phyloP scores from a whole-genome alignment of 2,329 filamentous ascomycete genomes.

The Hawksworthiomyces lignivorus region DNA sequence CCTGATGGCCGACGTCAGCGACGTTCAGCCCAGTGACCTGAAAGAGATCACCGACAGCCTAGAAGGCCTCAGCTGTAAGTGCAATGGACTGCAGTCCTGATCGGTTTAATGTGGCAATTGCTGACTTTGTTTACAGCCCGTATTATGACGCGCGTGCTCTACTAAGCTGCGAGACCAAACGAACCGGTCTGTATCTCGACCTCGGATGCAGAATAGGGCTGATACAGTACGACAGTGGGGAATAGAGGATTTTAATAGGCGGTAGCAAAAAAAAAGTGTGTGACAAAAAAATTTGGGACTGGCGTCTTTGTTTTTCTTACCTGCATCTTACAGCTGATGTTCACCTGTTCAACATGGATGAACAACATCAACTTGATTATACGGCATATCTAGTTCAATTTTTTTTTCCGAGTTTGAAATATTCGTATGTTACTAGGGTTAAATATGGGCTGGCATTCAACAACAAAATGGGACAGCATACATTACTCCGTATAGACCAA shows the following conservation, averaged over 20 bases:
- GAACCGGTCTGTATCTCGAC: too few species aligned
- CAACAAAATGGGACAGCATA: too few species aligned
- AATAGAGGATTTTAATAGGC: too few species aligned
- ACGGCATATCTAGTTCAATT: too few species aligned
- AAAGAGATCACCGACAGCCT: slow-evolving; percentile 78
- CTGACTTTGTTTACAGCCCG: slow-evolving; percentile 29
- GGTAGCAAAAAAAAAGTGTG: neutral
- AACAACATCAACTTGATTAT: too few species aligned
- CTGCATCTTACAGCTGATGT: slow-evolving; percentile 6
- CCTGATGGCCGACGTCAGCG: slow-evolving; percentile 94
- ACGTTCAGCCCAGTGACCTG: slow-evolving; percentile 72
- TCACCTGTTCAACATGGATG: slow-evolving; percentile 18
- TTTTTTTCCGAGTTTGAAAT: too few species aligned
- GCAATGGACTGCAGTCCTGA: too few species aligned
- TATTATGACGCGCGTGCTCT: slow-evolving; percentile 40
- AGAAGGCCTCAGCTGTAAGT: slow-evolving; percentile 71
- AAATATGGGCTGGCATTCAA: neutral
- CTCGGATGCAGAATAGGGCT: too few species aligned
- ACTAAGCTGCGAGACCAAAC: slow-evolving; percentile 25
- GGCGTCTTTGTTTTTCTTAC: slow-evolving; percentile 2
- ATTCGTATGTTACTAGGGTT: too few species aligned
- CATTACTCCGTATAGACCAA: too few species aligned
- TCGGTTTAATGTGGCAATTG: too few species aligned
- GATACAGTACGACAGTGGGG: too few species aligned
- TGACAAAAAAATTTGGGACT: slow-evolving; percentile 2